These are phyloP conservation scores for Cyclotella baltica DNA, from an alignment of 108 stramenopile genomes.

Conservation along the genomic window DNA sequence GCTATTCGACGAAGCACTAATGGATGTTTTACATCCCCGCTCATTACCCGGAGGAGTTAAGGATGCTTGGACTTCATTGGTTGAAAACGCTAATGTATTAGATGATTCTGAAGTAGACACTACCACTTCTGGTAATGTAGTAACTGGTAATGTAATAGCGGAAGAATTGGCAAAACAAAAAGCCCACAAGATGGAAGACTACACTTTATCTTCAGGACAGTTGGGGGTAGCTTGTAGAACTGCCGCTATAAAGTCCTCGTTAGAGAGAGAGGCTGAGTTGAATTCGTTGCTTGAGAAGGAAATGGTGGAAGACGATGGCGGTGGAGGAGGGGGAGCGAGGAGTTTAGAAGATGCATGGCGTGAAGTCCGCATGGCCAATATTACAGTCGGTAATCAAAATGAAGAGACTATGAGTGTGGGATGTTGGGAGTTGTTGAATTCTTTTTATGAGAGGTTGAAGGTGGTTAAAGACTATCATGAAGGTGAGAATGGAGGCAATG, in stretches of 20 bases:
- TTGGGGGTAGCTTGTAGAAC: conserved; percentile 62
- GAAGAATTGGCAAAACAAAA: conserved; percentile 34
- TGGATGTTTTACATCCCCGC: conserved; percentile 43
- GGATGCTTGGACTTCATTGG: conserved; percentile 71
- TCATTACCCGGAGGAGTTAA: conserved; percentile 70
- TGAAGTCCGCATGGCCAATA: conserved; percentile 12
- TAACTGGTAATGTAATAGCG: conserved; percentile 45
- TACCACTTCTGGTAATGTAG: conserved; percentile 11
- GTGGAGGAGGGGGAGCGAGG: conserved; percentile 16
- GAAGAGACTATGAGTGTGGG: conserved; percentile 11
- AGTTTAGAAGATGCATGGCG: conserved; percentile 26
- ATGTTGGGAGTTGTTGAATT: conserved; percentile 28
- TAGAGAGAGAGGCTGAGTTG: conserved; percentile 54
- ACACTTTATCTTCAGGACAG: conserved; percentile 65
- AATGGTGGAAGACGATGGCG: conserved; percentile 17
- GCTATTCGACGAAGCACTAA: conserved; percentile 20
- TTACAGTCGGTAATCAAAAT: conserved; percentile 25
- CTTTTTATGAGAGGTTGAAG: conserved; percentile 70
- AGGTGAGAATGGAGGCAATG: conserved; percentile 36
- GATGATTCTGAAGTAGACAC: conserved; percentile 28
- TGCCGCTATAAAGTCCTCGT: conserved; percentile 43
- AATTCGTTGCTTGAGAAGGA: conserved; percentile 45
- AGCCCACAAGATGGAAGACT: conserved; percentile 37
- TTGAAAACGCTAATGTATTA: conserved; percentile 27
- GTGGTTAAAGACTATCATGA: conserved; percentile 81